phyloP scores from a whole-genome alignment of 371 early-diverging fungal genomes.

The Mortierella sp. region DNA sequence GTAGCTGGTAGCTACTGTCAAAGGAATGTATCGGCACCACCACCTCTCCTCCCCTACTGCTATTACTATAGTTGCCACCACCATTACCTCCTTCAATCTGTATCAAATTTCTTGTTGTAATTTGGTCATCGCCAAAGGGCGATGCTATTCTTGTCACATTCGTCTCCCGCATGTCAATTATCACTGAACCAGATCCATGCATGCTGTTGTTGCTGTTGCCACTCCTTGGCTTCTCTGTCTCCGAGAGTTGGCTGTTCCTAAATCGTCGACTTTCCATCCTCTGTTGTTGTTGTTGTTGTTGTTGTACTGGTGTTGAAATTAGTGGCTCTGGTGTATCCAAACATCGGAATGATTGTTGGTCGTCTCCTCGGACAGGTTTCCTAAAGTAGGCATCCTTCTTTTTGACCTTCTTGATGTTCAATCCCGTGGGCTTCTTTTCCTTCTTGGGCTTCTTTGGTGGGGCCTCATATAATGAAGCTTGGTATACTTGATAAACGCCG shows the following conservation, averaged over 20 bases:
- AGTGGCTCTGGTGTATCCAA: constrained; percentile 33
- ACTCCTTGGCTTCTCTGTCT: not conserved
- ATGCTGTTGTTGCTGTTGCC: constrained; percentile 9
- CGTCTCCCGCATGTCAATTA: constrained; percentile 23
- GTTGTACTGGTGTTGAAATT: not conserved
- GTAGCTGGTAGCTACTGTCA: not conserved
- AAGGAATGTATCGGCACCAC: not conserved
- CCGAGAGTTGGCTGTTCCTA: not conserved
- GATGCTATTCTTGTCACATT: not conserved
- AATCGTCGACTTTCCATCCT: not conserved
- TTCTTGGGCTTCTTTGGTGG: constrained; percentile 40
- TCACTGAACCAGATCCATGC: constrained; percentile 6
- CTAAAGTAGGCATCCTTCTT: constrained; percentile 50
- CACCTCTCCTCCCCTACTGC: not conserved
- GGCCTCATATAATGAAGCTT: constrained; percentile 31
- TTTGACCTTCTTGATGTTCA: constrained; percentile 48
- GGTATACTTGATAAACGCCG: constrained; percentile 37
- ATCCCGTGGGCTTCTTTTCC: constrained; percentile 12
- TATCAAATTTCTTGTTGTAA: not conserved
- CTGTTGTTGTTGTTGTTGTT: constrained; percentile 11
- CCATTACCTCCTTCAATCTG: not conserved
- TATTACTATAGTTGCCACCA: not conserved
- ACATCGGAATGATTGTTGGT: constrained; percentile 32
- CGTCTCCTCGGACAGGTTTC: constrained; percentile 28
- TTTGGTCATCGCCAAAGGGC: not conserved